A percentile compares a stretch with the other conserved stretches of the same genome.
Conservation (phyloP, 1,139 yeast species). For the Lodderomyces elongisporus region DNA sequence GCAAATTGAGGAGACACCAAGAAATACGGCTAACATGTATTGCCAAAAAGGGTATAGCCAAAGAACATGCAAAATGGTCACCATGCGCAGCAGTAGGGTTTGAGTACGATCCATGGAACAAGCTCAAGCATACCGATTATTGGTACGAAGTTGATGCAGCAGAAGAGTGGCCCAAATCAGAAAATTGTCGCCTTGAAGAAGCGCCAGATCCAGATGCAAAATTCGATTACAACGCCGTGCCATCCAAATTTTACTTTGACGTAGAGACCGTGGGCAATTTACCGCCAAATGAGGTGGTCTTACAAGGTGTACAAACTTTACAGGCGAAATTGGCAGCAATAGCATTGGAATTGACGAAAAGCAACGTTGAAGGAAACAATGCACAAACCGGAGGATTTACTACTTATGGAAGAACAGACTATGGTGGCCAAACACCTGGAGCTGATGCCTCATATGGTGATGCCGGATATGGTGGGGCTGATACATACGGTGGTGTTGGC, state of each 20-base stretch:
- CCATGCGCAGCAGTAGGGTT: conserved; percentile 97
- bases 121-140: conserved; percentile 87
- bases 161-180: conserved; percentile 88
- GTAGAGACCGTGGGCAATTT: conserved; percentile 91
- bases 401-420: conserved; percentile 46
- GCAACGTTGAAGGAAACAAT: conserved; percentile 45
- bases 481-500: conserved; percentile 11
- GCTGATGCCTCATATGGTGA: conserved; percentile 44
- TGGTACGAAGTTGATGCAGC: conserved; percentile 93
- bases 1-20: conserved; percentile 90
- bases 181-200: conserved; percentile 94
- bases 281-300: conserved; percentile 83
- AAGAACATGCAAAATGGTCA: conserved; percentile 98
- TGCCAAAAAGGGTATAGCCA: conserved; percentile 96
- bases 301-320: conserved; percentile 75
- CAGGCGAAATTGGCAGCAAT: conserved; percentile 90
- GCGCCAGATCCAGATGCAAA: conserved; percentile 85
- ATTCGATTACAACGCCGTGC: conserved; percentile 81
- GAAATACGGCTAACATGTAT: conserved; percentile 85
- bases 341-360: conserved; percentile 72
- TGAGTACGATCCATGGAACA: conserved; percentile 99
- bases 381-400: conserved; percentile 44
- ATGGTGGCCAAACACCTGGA: conserved; percentile 33
- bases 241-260: conserved; percentile 75
- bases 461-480: conserved; percentile 24